Evolutionary conservation across 306 rosid species (phyloP).

Genomic region (Quercus dentata): DNA sequence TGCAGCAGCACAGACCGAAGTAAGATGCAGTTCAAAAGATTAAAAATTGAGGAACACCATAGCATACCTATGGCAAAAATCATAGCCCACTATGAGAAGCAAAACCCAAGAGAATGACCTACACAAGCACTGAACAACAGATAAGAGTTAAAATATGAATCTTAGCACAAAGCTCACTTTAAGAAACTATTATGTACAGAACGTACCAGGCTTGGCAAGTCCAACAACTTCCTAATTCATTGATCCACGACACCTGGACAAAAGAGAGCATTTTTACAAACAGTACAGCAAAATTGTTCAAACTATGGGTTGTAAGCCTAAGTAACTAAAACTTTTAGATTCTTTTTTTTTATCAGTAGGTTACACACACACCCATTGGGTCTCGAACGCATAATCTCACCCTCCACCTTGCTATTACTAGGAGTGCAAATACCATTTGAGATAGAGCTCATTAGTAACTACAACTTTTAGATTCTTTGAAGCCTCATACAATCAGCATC

Average conservation of each 20-base stretch:
- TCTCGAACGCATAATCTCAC: no score
- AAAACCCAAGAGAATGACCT: conserved; percentile 11
- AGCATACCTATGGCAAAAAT: conserved; percentile 35
- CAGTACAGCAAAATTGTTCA: not conserved
- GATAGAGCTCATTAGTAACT: not conserved
- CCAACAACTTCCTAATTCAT: conserved; percentile 53
- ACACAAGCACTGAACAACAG: conserved; percentile 13
- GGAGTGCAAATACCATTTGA: no score
- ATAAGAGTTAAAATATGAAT: not conserved
- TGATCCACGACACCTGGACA: conserved; percentile 90
- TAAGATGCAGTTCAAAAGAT: conserved; percentile 3
- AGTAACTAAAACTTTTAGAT: not conserved
- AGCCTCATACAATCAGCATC: not conserved
- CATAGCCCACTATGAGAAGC: conserved; percentile 21
- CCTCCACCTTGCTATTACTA: no score
- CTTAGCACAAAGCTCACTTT: conserved; percentile 11
- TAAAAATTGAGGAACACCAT: conserved; percentile 1
- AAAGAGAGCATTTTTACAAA: conserved; percentile 13
- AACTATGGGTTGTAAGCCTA: not conserved
- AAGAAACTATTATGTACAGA: conserved; percentile 18
- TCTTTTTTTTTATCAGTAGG: no score
- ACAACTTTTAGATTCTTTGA: not conserved
- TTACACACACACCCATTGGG: no score
- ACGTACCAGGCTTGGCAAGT: conserved; percentile 37
- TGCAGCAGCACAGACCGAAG: conserved; percentile 20